These are phyloP conservation scores for Schwanniomyces sp. DNA, from an alignment of 805 yeast genomes.

Conservation along the genomic window DNA sequence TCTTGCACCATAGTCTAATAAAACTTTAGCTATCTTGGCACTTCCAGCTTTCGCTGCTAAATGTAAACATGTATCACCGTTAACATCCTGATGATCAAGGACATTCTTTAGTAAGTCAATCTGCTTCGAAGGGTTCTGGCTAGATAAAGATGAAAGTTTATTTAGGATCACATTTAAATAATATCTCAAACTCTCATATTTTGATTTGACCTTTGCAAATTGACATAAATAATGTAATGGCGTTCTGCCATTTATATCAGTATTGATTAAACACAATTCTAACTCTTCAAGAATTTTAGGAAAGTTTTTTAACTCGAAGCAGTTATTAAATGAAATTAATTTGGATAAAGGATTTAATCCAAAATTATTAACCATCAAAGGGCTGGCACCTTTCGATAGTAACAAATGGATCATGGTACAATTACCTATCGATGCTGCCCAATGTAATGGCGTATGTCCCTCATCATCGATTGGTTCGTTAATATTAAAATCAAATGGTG, in stretches of 20 bases:
- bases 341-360: conserved; percentile 91
- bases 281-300: conserved; percentile 75
- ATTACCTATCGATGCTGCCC: conserved; percentile 97
- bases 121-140: conserved; percentile 41
- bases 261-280: conserved; percentile 72
- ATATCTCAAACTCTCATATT: conserved; percentile 78
- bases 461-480: conserved; percentile 87
- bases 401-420: conserved; percentile 73
- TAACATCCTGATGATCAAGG: conserved; percentile 72
- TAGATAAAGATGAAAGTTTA: conserved; percentile 55
- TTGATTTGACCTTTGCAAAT: conserved; percentile 62
- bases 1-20: conserved; percentile 83
- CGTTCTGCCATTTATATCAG: conserved; percentile 73
- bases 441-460: conserved; percentile 92
- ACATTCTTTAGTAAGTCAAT: conserved; percentile 61
- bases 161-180: conserved; percentile 76
- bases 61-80: conserved; percentile 86
- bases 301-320: conserved; percentile 77
- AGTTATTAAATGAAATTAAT: conserved; percentile 82
- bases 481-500: conserved; percentile 66
- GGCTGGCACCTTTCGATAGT: conserved; percentile 72
- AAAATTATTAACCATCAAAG: conserved; percentile 48
- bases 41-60: conserved; percentile 72
- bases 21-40: conserved; percentile 69
- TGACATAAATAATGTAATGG: conserved; percentile 83